Evolutionary conservation across 495 filamentous ascomycete species (phyloP).

Genomic region (Halenospora varia): DNA sequence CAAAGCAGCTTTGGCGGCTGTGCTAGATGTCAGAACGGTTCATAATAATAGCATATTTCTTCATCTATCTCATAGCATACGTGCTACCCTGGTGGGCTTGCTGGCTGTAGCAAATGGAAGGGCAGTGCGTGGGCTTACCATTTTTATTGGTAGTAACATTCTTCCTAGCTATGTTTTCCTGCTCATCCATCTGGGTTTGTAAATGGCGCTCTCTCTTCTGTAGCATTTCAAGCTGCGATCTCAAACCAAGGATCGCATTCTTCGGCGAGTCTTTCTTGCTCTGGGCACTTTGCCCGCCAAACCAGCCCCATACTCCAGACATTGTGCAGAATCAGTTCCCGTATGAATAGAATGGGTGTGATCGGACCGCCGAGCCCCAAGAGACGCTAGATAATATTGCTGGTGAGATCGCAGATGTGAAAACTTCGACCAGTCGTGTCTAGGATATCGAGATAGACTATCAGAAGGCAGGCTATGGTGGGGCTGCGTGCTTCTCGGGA

Average conservation of each 20-base stretch:
- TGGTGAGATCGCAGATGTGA: background rate
- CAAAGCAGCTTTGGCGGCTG: constrained; percentile 87
- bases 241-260: constrained; percentile 88
- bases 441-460: constrained; percentile 6
- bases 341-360: constrained; percentile 2
- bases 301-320: constrained; percentile 77
- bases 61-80: no score
- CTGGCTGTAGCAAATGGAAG: no score
- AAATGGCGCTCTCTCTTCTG: constrained; percentile 94
- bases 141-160: constrained; percentile 86
- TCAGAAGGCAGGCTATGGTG: constrained; percentile 18
- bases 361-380: constrained; percentile 9
- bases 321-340: constrained; percentile 30
- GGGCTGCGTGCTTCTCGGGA: constrained; percentile 5
- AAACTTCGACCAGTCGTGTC: background rate
- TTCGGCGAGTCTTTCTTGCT: constrained; percentile 92
- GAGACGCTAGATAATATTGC: background rate
- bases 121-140: constrained; percentile 48
- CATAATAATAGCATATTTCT: background rate
- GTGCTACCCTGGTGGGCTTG: no score
- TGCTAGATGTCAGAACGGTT: constrained; percentile 23
- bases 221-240: constrained; percentile 91
- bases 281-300: constrained; percentile 72
- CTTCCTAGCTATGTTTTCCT: constrained; percentile 89
- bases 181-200: constrained; percentile 86